Percentiles rank a stretch among this genome's conserved stretches.
Conservation (phyloP, 768 basidiomycete species). For the Cystofilobasidium bisporidii region DNA sequence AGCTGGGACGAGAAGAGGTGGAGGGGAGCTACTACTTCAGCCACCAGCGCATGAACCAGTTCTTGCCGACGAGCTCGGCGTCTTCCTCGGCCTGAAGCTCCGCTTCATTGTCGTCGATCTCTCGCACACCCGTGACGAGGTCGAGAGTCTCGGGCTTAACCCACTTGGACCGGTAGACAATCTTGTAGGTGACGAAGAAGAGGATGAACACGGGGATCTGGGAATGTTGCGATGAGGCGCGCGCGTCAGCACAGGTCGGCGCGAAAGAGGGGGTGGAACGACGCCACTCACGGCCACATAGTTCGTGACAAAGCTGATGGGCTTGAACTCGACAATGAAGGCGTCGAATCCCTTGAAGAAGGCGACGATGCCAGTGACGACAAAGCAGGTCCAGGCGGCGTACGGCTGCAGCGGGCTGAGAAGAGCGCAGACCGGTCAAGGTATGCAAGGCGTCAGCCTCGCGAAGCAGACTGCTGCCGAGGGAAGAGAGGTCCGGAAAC, state of each 20-base stretch:
- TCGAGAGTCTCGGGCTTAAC: conserved; percentile 52
- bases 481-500: not conserved
- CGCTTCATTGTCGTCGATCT: conserved; percentile 58
- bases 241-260: not conserved
- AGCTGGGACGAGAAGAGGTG: too few species aligned
- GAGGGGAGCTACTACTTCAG: too few species aligned
- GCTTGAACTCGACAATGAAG: conserved; percentile 41
- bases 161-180: conserved; percentile 38
- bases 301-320: conserved; percentile 23
- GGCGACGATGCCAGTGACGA: conserved; percentile 54
- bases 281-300: conserved; percentile 39
- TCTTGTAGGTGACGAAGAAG: not conserved
- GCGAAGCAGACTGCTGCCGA: not conserved
- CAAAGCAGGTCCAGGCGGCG: conserved; percentile 59
- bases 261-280: not conserved
- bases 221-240: conserved; percentile 35
- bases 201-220: conserved; percentile 29
- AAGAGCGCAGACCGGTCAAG: not conserved
- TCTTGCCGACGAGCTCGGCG: conserved; percentile 13
- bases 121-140: conserved; percentile 51
- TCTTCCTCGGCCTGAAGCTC: conserved; percentile 46
- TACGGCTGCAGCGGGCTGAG: conserved; percentile 46
- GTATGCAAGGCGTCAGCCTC: too few species aligned
- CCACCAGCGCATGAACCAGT: conserved; percentile 15
- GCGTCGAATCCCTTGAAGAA: conserved; percentile 51